These are phyloP conservation scores for Cutaneotrichosporon sp. DNA, from an alignment of 1,284 basidiomycete species.

Conservation along the genomic window DNA sequence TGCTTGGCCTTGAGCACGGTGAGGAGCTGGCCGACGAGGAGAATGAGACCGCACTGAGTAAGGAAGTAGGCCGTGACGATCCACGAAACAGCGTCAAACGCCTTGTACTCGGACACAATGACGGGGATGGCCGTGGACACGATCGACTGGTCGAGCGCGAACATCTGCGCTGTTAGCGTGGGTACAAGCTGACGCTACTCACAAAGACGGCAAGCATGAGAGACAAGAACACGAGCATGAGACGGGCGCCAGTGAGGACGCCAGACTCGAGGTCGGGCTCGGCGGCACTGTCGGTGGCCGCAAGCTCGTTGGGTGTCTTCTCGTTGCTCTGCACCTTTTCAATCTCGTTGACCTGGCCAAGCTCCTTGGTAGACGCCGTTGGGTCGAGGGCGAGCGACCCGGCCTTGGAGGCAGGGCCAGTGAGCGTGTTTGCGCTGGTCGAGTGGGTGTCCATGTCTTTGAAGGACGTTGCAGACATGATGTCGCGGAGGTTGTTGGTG, in stretches of 20 bases:
- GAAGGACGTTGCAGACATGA: background rate
- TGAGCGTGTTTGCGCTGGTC: background rate
- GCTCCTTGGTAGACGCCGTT: background rate
- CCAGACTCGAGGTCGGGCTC: constrained; percentile 11
- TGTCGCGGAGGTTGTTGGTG: background rate
- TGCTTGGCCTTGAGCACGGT: constrained; percentile 50
- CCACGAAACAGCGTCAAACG: constrained; percentile 48
- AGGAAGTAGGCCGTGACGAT: constrained; percentile 51
- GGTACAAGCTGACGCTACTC: constrained; percentile 15
- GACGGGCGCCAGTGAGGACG: constrained; percentile 24
- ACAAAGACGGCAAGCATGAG: constrained; percentile 44
- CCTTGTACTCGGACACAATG: constrained; percentile 51
- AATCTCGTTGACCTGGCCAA: background rate
- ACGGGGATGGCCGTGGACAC: constrained; percentile 49
- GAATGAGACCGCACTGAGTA: constrained; percentile 47
- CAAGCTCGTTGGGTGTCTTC: background rate
- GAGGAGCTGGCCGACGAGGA: constrained; percentile 49
- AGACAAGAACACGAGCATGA: constrained; percentile 34
- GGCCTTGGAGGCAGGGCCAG: background rate
- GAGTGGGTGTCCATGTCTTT: background rate
- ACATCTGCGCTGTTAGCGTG: constrained; percentile 19
- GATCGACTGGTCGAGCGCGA: constrained; percentile 38
- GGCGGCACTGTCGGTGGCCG: background rate
- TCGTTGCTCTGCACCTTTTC: background rate
- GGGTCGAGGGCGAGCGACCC: background rate